Percentiles rank a stretch among this genome's conserved stretches.
Conservation (phyloP, 2,329 filamentous ascomycete genomes). For the Eurotiales sp. region DNA sequence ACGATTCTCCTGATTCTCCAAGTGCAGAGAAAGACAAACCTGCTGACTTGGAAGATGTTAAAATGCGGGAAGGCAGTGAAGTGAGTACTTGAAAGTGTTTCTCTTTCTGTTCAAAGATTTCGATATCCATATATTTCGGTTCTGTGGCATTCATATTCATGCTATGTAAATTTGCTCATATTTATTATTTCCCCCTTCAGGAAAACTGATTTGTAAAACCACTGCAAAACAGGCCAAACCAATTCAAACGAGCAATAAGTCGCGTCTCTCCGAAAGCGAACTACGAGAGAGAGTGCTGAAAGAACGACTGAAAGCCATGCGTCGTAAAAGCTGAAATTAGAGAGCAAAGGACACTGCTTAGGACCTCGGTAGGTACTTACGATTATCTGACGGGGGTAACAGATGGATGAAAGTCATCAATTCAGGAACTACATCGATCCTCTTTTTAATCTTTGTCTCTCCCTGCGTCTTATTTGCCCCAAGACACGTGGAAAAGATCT, state of each 20-base stretch:
- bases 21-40: slow-evolving; percentile 39
- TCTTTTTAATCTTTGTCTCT: not conserved
- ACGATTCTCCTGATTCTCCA: slow-evolving; percentile 40
- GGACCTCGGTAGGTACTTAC: slow-evolving; percentile 11
- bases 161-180: slow-evolving; percentile 14
- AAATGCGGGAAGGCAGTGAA: slow-evolving; percentile 17
- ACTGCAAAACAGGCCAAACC: slow-evolving; percentile 15
- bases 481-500: too few species aligned
- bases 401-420: too few species aligned
- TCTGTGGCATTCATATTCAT: slow-evolving; percentile 11
- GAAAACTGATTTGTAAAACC: slow-evolving; percentile 19
- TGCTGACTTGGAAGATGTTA: slow-evolving; percentile 33
- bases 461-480: not conserved
- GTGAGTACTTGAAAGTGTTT: slow-evolving; percentile 5
- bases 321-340: slow-evolving; percentile 22
- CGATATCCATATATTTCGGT: slow-evolving; percentile 11
- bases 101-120: slow-evolving; percentile 13
- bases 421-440: too few species aligned
- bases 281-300: slow-evolving; percentile 36
- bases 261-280: slow-evolving; percentile 29
- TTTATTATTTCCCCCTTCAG: slow-evolving; percentile 12
- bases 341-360: slow-evolving; percentile 1
- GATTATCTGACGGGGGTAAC: not conserved
- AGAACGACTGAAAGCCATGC: slow-evolving; percentile 35
- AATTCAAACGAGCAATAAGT: slow-evolving; percentile 15